Percentiles rank a stretch among this genome's conserved stretches.
phyloP scores from a whole-genome alignment of 345 rosid species.

The Hypericum androsaemum region DNA sequence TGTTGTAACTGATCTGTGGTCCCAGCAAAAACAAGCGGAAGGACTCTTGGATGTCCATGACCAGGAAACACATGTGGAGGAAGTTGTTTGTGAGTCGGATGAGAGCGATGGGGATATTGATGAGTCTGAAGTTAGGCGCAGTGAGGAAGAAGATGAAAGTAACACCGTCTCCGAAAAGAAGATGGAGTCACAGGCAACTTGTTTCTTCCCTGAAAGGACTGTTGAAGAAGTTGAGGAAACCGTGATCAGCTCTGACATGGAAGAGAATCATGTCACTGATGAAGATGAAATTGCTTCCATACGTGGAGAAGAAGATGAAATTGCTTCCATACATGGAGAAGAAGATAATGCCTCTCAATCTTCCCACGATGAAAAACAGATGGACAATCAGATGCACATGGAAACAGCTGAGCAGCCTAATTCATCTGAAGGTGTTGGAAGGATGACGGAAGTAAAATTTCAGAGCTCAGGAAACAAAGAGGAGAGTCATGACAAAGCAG shows the following conservation, averaged over 20 bases:
- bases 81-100: constrained; percentile 14
- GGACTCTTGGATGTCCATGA: constrained; percentile 20
- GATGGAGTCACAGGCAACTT: not conserved
- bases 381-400: constrained; percentile 10
- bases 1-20: constrained; percentile 19
- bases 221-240: constrained; percentile 1
- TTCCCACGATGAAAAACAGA: constrained; percentile 27
- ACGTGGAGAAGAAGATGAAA: constrained; percentile 15
- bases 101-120: constrained; percentile 7
- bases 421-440: constrained; percentile 25
- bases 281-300: constrained; percentile 18
- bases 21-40: constrained; percentile 29
- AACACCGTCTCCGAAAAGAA: constrained; percentile 1
- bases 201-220: not conserved
- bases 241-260: constrained; percentile 17
- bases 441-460: constrained; percentile 17
- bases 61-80: constrained; percentile 31
- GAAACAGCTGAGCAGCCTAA: constrained; percentile 26
- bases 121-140: constrained; percentile 12
- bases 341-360: constrained; percentile 14
- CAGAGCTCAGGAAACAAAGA: constrained; percentile 22
- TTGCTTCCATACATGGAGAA: constrained; percentile 19
- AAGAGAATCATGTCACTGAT: constrained; percentile 23
- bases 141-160: constrained; percentile 9
- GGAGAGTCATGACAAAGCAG: constrained; percentile 30